Percentiles rank a stretch among this genome's conserved stretches.
These are phyloP conservation scores for Phytophthora macrochlamydospora DNA, from an alignment of 352 stramenopile genomes.

Conservation along the genomic window DNA sequence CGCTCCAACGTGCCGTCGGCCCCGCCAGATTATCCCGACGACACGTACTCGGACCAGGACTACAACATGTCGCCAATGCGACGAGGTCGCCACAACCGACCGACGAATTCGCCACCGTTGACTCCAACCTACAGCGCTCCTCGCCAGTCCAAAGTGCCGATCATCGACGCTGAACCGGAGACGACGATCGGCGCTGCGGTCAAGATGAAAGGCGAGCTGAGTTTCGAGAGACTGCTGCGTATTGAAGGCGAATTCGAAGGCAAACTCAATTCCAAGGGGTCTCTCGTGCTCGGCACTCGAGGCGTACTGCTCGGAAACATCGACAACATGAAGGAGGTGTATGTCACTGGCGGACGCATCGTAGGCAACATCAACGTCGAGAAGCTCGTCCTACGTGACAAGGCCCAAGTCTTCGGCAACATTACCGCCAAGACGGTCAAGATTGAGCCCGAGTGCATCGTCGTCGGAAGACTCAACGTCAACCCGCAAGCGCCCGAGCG, in stretches of 20 bases:
- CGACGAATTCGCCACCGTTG: conserved; percentile 60
- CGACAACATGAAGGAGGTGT: conserved; percentile 89
- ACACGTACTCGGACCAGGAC: conserved; percentile 67
- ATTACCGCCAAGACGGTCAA: conserved; percentile 90
- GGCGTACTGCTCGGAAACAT: conserved; percentile 83
- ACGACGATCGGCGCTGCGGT: conserved; percentile 83
- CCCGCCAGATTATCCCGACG: conserved; percentile 43
- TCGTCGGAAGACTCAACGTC: conserved; percentile 87
- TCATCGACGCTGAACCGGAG: conserved; percentile 78
- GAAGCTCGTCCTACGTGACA: conserved; percentile 84
- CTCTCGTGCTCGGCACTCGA: conserved; percentile 85
- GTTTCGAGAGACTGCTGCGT: conserved; percentile 87
- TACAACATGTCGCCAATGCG: conserved; percentile 65
- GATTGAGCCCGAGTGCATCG: conserved; percentile 88
- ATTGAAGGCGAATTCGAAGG: conserved; percentile 92
- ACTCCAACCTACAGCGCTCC: conserved; percentile 63
- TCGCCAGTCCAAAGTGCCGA: conserved; percentile 60
- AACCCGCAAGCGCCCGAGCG: conserved; percentile 84
- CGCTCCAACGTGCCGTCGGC: conserved; percentile 52
- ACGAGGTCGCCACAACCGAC: conserved; percentile 63
- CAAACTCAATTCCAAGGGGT: conserved; percentile 88
- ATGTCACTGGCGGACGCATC: conserved; percentile 86
- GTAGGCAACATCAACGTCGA: conserved; percentile 88
- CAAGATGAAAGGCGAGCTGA: conserved; percentile 91
- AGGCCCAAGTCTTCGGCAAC: conserved; percentile 89